Evolutionary conservation across 108 stramenopile species (phyloP).

Genomic region (Ochromonas danica): DNA sequence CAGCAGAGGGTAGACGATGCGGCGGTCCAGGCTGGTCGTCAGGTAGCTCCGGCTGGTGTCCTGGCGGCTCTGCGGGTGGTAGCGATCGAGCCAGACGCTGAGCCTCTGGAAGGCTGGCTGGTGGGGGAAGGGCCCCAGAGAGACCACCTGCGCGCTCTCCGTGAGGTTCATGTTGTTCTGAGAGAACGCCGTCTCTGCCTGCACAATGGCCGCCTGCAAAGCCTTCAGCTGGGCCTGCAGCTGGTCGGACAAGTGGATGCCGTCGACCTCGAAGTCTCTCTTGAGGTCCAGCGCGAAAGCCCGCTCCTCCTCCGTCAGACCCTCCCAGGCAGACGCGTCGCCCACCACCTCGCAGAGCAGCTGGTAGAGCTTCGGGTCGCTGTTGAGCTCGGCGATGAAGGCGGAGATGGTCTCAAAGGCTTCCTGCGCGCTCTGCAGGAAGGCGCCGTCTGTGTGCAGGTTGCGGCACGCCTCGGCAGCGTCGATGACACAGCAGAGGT

Average conservation of each 20-base stretch:
- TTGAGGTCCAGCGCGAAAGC: neutral
- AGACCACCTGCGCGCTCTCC: neutral
- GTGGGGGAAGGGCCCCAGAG: neutral
- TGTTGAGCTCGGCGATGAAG: conserved; percentile 1
- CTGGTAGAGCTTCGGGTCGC: neutral
- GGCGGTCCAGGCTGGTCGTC: conserved; percentile 65
- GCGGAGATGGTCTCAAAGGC: neutral
- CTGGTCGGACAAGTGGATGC: neutral
- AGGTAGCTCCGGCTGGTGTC: conserved; percentile 61
- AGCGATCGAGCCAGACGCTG: neutral
- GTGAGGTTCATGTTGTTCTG: conserved; percentile 64
- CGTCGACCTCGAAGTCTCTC: neutral
- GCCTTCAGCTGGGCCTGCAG: no score
- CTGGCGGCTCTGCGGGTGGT: neutral
- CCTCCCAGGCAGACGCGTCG: neutral
- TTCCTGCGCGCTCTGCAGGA: neutral
- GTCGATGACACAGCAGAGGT: conserved; percentile 24
- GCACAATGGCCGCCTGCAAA: conserved; percentile 63
- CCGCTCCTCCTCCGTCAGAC: conserved; percentile 8
- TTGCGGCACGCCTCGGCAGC: neutral
- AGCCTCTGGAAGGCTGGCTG: conserved; percentile 11
- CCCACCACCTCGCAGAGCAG: neutral
- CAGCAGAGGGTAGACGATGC: conserved; percentile 59
- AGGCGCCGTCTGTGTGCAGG: neutral
- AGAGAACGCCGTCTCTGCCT: conserved; percentile 69